A percentile compares a stretch with the other conserved stretches of the same genome.
These are phyloP conservation scores for Populus hybrid DNA, from an alignment of 441 rosid genomes.

Conservation along the genomic window DNA sequence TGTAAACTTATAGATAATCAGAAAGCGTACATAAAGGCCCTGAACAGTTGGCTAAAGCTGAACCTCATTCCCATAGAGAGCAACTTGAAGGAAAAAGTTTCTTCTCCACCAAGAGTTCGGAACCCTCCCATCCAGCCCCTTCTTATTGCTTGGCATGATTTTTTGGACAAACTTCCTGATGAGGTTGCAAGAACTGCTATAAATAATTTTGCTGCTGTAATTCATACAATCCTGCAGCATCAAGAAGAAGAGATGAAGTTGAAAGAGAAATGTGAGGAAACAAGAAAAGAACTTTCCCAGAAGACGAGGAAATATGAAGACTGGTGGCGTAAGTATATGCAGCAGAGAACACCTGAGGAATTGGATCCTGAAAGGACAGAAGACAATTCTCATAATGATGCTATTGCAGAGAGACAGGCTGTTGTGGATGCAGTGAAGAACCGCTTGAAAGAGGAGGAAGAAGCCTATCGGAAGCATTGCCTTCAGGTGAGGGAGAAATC, in stretches of 20 bases:
- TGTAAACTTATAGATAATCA: conserved; percentile 61
- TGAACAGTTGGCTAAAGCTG: conserved; percentile 61
- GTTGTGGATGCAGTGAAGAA: conserved; percentile 40
- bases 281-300: conserved; percentile 48
- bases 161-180: conserved; percentile 55
- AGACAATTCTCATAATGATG: conserved; percentile 37
- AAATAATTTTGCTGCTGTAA: conserved; percentile 54
- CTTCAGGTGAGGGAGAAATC: conserved; percentile 77
- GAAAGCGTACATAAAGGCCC: conserved; percentile 58
- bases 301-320: conserved; percentile 60
- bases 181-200: conserved; percentile 66
- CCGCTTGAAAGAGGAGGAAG: conserved; percentile 65
- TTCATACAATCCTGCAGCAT: conserved; percentile 53
- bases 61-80: conserved; percentile 91
- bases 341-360: conserved; percentile 49
- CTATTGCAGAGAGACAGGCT: conserved; percentile 46
- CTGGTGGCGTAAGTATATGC: conserved; percentile 51
- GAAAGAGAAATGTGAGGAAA: conserved; percentile 8
- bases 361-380: conserved; percentile 43
- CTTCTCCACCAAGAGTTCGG: conserved; percentile 68
- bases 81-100: conserved; percentile 75
- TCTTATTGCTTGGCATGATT: conserved; percentile 60
- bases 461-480: conserved; percentile 47
- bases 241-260: conserved; percentile 64
- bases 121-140: conserved; percentile 61